phyloP scores from a whole-genome alignment of 1,139 yeast species.

The Nadsonia commutata region DNA sequence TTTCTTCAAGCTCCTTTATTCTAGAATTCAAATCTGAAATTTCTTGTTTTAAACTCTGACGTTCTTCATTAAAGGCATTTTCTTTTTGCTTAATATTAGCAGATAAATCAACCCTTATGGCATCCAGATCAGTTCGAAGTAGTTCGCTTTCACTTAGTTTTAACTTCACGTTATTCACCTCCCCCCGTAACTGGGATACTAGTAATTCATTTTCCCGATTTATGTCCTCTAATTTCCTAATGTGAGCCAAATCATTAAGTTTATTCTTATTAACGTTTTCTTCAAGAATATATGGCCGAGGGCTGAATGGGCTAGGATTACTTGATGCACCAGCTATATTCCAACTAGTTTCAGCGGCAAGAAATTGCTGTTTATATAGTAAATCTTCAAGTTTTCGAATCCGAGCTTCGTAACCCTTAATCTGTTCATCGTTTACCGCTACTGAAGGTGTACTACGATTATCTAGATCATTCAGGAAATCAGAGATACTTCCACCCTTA shows the following conservation, averaged over 20 bases:
- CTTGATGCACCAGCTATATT: constrained; percentile 11
- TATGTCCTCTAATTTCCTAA: constrained; percentile 23
- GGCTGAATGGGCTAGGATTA: constrained; percentile 1
- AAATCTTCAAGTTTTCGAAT: constrained; percentile 25
- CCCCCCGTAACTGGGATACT: constrained; percentile 12
- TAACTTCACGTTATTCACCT: constrained; percentile 8
- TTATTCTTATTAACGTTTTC: neutral
- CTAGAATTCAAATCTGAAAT: constrained; percentile 30
- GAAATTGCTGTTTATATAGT: constrained; percentile 21
- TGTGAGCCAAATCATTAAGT: constrained; percentile 17
- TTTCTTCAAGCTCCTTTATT: constrained; percentile 40
- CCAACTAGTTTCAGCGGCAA: neutral
- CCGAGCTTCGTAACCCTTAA: constrained; percentile 22
- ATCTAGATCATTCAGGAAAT: neutral
- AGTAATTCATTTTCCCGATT: constrained; percentile 17
- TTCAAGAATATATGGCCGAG: neutral
- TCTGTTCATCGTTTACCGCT: constrained; percentile 7
- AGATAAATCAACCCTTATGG: constrained; percentile 44
- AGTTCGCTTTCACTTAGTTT: constrained; percentile 6
- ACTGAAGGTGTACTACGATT: neutral
- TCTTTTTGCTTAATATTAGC: constrained; percentile 58
- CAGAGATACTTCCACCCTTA: neutral
- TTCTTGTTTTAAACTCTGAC: constrained; percentile 35
- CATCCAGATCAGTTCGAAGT: constrained; percentile 10
- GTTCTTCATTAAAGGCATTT: constrained; percentile 39